phyloP scores from a whole-genome alignment of 2,329 filamentous ascomycete genomes.

The Chrysosporium keratinophilum region DNA sequence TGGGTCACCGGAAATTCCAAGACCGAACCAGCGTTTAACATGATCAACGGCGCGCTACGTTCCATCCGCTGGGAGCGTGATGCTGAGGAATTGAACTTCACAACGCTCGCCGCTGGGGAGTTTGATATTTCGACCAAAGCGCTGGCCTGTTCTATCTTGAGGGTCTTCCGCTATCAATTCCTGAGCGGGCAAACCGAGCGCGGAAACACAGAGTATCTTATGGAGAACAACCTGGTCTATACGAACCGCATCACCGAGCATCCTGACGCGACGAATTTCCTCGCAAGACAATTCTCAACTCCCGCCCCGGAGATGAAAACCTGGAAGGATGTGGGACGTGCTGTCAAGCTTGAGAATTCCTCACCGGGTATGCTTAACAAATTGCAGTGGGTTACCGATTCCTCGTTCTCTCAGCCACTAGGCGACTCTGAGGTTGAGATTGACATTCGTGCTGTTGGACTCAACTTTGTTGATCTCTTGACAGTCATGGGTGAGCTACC shows the following conservation, averaged over 20 bases:
- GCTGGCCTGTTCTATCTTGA: slow-evolving; percentile 15
- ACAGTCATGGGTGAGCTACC: slow-evolving; percentile 14
- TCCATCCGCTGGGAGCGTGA: slow-evolving; percentile 29
- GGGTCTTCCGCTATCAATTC: slow-evolving; percentile 17
- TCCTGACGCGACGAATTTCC: slow-evolving; percentile 14
- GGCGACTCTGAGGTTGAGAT: slow-evolving; percentile 20
- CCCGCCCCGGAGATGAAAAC: not conserved
- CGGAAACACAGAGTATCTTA: slow-evolving; percentile 20
- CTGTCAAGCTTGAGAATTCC: slow-evolving; percentile 6
- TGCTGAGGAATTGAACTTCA: slow-evolving; percentile 21
- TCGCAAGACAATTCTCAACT: not conserved
- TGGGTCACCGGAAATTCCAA: slow-evolving; percentile 29
- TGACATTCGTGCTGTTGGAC: slow-evolving; percentile 18
- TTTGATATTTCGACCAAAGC: slow-evolving; percentile 5
- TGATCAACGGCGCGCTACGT: slow-evolving; percentile 27
- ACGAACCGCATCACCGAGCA: slow-evolving; percentile 20
- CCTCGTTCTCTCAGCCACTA: not conserved
- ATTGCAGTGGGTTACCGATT: slow-evolving; percentile 8
- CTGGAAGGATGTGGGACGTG: slow-evolving; percentile 6
- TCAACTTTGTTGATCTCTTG: slow-evolving; percentile 21
- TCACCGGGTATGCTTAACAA: slow-evolving; percentile 8
- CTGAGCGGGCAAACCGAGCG: slow-evolving; percentile 11
- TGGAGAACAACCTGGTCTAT: slow-evolving; percentile 18
- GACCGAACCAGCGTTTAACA: slow-evolving; percentile 23
- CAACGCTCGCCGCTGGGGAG: slow-evolving; percentile 18